Evolutionary conservation across 176 grass and related monocot genomes (phyloP).

Genomic region (Carex cristatella): DNA sequence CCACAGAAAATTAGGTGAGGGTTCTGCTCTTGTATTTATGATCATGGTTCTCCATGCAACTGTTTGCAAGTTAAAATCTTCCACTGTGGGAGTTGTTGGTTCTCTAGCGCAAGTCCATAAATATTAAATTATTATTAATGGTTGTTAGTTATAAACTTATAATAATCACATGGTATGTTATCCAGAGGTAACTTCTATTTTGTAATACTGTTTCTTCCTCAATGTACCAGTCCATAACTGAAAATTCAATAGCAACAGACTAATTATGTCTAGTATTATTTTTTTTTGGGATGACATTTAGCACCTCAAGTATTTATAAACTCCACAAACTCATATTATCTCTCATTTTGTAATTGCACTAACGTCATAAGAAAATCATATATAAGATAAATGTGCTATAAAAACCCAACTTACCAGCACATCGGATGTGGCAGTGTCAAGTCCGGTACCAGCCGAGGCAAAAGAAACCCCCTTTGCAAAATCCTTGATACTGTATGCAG

Average conservation of each 20-base stretch:
- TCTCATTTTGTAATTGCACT: not conserved
- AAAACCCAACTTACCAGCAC: conserved; percentile 47
- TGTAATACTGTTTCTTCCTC: not conserved
- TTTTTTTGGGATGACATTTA: too few relatives aligned
- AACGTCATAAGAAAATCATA: not conserved
- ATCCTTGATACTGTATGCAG: conserved; percentile 47
- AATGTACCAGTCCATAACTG: not conserved
- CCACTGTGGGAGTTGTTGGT: not conserved
- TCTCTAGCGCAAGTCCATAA: not conserved
- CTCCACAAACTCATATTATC: too few relatives aligned
- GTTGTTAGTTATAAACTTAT: not conserved
- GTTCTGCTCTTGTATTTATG: not conserved
- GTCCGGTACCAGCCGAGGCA: conserved; percentile 85
- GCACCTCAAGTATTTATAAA: too few relatives aligned
- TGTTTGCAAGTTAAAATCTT: not conserved
- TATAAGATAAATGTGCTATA: not conserved
- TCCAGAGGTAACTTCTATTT: not conserved
- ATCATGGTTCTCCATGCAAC: not conserved
- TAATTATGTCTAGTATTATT: too few relatives aligned
- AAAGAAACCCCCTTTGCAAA: conserved; percentile 83
- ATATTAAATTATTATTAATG: not conserved
- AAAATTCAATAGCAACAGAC: conserved; percentile 3
- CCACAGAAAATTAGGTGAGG: not conserved
- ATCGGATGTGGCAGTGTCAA: conserved; percentile 71
- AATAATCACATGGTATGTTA: not conserved